Evolutionary conservation across 2,329 filamentous ascomycete species (phyloP), one percentile per base, ranked within the genome.

Genomic region (Colletotrichum australisinense): DNA sequence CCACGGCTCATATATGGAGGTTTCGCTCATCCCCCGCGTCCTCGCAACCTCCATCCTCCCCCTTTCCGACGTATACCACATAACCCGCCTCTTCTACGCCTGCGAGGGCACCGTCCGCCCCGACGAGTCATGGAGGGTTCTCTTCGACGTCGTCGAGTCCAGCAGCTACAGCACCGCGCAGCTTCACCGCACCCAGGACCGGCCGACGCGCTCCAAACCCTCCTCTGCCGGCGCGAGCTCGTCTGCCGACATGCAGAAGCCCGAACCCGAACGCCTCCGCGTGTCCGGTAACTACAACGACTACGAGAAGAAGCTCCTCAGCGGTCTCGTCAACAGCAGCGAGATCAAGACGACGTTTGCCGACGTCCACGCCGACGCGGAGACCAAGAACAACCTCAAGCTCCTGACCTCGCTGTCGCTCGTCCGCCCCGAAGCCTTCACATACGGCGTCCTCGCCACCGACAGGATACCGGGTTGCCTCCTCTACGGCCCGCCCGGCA

Each of bases 401-500:
- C 94, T 95, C 5, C 88, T 98, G 63, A 99, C 97, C 0, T 94
- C 94, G 1, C 86, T 99, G 22, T 97, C 95, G 0, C 87, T 99
- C 5, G 87, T 94, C 63, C 92, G 96, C 0, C 97, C 97, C 0
- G 95, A 98, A 75, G 96, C 95, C n/a, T 99, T 98, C 83, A 92
- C 92, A 12, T 99, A 99, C 77, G 97, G 97, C 82, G 94, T 99
- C 4, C 89, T 99, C 14, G 94, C 95, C 2, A 94, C 92, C 0
- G 95, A 98, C 80, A 94, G 95, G 77, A 97, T 99, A 62, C 94
- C 95, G 0, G 97, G 97, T 16, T 91, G 97, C 60, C 89, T 98
- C 1, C 86, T 98, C 0, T 98, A 98, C 78, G 95, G 95, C 0
- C 95, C 95, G 9, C 95, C 95, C 0, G 95, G 95, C 32, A 95